Evolutionary conservation across 345 rosid genomes (phyloP), one percentile per base, ranked within the genome.

Genomic region (Melastoma malabathricum): DNA sequence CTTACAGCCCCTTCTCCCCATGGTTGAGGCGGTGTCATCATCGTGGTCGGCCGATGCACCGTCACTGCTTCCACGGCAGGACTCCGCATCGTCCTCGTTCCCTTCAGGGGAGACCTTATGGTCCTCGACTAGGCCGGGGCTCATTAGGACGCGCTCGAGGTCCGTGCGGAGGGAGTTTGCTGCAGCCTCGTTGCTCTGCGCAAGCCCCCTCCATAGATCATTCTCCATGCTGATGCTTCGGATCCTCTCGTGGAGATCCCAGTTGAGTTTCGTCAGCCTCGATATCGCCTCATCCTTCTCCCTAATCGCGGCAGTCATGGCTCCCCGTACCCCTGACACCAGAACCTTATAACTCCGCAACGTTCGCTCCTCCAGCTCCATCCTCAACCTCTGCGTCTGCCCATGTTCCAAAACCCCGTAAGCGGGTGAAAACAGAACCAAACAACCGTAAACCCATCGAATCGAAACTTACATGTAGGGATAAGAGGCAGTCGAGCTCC

Each of bases 211-310:
- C 97, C 83, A 84, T 1, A 82, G 50, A 22, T 76, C 86, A 50
- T 78, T 84, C 59, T 88, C 94, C 0, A 71, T 56, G 55, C 25
- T 71, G 2, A 87, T 54, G 41, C 66, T 62, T 51, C 76, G 75
- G 14, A 78, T 80, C 1, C 75, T 63, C 22, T 87, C 94, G 62
- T 84, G 83, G 19, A 87, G 75, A 51, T 63, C 70, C 77, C 83
- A 81, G 16, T 77, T 81, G 13, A 75, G 55, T 62, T 80, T 76
- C 43, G 73, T 70, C 51, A 79, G 61, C 58, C 79, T 54, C 14
- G 70, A 43, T 2, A 87, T 71, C 55, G 81, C 87, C 12, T 83
- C 82, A 54, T 83, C 94, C 48, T 74, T 87, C 53, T 83, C 83
- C 60, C 68, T 75, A 15, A 87, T 5, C 55, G 59, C 74, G 62